Evolutionary conservation across 306 rosid genomes (phyloP).

Genomic region (Lupinus albus): DNA sequence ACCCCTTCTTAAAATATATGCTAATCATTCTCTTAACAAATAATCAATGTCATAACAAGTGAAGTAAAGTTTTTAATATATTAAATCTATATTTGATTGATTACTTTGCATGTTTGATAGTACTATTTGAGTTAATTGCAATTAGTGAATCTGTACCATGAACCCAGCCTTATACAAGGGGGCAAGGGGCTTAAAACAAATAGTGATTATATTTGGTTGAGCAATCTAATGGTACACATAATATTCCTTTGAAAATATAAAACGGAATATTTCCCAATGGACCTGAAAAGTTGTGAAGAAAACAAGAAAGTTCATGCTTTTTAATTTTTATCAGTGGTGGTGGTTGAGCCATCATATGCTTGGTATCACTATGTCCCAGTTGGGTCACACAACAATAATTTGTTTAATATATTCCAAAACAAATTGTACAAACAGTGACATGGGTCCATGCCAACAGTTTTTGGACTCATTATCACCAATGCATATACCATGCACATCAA

Average conservation of each 20-base stretch:
- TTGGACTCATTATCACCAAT: conserved; percentile 11
- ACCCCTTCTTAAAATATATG: neutral
- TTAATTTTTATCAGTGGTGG: conserved; percentile 32
- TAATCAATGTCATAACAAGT: no score
- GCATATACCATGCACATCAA: neutral
- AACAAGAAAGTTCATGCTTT: conserved; percentile 18
- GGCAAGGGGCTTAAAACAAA: no score
- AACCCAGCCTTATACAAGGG: neutral
- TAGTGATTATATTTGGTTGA: no score
- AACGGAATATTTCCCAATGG: neutral
- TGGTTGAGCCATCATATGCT: conserved; percentile 12
- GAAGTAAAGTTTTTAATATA: no score
- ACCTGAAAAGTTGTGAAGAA: conserved; percentile 30
- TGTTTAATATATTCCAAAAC: conserved; percentile 1
- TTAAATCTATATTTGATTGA: no score
- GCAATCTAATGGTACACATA: no score
- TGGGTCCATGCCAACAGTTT: conserved; percentile 17
- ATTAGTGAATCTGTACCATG: neutral
- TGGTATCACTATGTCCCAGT: conserved; percentile 2
- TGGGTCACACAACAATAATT: conserved; percentile 9
- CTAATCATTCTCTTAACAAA: no score
- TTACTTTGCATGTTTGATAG: neutral
- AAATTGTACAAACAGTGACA: neutral
- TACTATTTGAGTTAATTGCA: neutral
- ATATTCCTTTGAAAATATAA: neutral